A percentile compares a stretch with the other conserved stretches of the same genome.
phyloP scores from a whole-genome alignment of 345 rosid species.

The Arabis alpina region DNA sequence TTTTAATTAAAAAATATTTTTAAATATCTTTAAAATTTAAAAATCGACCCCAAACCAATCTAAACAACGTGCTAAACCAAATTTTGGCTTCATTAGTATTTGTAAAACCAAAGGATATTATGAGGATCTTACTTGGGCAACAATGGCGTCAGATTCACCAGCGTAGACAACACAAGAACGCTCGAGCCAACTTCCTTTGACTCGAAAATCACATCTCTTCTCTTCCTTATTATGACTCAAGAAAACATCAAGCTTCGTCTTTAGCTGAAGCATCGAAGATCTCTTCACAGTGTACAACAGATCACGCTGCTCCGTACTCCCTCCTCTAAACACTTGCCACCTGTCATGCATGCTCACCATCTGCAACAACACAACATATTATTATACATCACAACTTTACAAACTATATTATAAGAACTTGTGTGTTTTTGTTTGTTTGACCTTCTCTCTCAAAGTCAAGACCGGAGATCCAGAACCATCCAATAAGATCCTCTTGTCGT shows the following conservation, averaged over 20 bases:
- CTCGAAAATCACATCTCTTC: slow-evolving; percentile 51
- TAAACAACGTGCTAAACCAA: too few relatives aligned
- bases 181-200: slow-evolving; percentile 53
- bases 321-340: slow-evolving; percentile 68
- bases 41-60: too few relatives aligned
- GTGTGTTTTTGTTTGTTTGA: not conserved
- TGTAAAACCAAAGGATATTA: not conserved
- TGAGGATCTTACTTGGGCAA: slow-evolving; percentile 50
- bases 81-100: too few relatives aligned
- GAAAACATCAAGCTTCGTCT: slow-evolving; percentile 59
- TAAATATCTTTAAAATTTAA: too few relatives aligned
- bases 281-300: slow-evolving; percentile 56
- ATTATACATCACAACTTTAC: too few relatives aligned
- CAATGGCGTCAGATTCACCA: slow-evolving; percentile 52
- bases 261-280: slow-evolving; percentile 48
- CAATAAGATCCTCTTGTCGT: slow-evolving; percentile 43
- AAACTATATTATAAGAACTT: too few relatives aligned
- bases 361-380: slow-evolving; percentile 30
- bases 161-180: slow-evolving; percentile 53
- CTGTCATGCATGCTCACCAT: slow-evolving; percentile 49
- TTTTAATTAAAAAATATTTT: too few relatives aligned
- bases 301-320: slow-evolving; percentile 52
- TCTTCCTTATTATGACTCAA: slow-evolving; percentile 50
- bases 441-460: slow-evolving; percentile 46
- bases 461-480: slow-evolving; percentile 46